Evolutionary conservation across 129 eudicot species (phyloP), one percentile per base, ranked within the genome.

Genomic region (Dittrichia graveolens): DNA sequence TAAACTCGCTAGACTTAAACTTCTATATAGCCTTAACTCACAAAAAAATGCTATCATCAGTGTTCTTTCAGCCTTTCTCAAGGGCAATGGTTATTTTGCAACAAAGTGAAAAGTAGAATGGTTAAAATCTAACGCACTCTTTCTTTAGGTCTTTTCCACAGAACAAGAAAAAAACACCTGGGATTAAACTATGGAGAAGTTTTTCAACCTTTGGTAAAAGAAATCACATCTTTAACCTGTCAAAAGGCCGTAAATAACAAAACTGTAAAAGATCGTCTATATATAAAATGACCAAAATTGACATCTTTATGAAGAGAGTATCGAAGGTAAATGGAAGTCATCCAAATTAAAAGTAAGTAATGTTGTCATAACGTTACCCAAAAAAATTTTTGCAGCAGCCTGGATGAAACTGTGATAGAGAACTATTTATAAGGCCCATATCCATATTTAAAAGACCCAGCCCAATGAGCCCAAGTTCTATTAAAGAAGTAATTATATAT

Each of bases 221-320:
- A 11, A 19, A 5, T 43, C 0, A 66, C 5, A 54, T 69, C 11
- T 50, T 48, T 9, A 53, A 50, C 37, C 38, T 15, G 39, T 16
- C 49, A n/a, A 14, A 53, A 52, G 63, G 63, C 73, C 50, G 50
- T 52, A 14, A 69, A 38, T 53, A 38, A 52, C 60, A 61, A 61
- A 61, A 42, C n/a, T 37, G 12, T 12, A 38, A 70, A 44, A 53
- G 55, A 18, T 10, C 13, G 6, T 15, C 24, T n/a, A 57, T 18
- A 16, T 1, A 54, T 24, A 50, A 54, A 39, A 70, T 11, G 24
- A 70, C 11, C 52, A 56, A 31, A 57, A 57, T 4, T 57, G 62
- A 8, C 40, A 57, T 24, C 31, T 57, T 24, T 9, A 57, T 57
- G 14, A 57, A 57, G 11, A 9, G 10, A 6, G 62, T 57, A 57